phyloP scores from a whole-genome alignment of 441 rosid genomes.

The Sinapis alba region DNA sequence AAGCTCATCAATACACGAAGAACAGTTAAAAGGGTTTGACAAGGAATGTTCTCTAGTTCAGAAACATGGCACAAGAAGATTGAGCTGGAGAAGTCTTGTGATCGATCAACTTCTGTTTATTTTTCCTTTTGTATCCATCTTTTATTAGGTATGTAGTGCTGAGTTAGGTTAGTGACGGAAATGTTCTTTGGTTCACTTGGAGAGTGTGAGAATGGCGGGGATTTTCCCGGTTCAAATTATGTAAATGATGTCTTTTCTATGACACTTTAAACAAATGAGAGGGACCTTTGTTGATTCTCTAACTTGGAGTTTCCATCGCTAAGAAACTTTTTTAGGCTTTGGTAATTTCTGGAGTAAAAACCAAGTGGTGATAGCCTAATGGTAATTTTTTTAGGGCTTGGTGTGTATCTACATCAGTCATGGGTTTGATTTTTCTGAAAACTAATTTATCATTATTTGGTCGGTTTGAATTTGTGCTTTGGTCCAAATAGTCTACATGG shows the following conservation, averaged over 20 bases:
- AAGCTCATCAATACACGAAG: not conserved
- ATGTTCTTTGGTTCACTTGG: not conserved
- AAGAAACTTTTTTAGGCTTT: too few species aligned
- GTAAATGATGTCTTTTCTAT: not conserved
- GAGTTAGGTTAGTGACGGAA: slow-evolving; percentile 29
- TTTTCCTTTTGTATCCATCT: not conserved
- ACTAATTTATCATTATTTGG: too few species aligned
- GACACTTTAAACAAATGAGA: not conserved
- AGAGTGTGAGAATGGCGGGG: not conserved
- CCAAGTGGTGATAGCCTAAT: too few species aligned
- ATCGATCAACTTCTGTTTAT: not conserved
- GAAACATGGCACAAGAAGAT: not conserved
- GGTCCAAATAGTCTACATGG: too few species aligned
- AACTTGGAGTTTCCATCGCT: not conserved
- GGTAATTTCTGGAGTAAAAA: too few species aligned
- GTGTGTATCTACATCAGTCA: too few species aligned
- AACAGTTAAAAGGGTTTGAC: not conserved
- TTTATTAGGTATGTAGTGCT: slow-evolving; percentile 26
- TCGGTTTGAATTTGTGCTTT: too few species aligned
- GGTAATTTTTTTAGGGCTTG: too few species aligned
- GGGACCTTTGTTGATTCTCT: not conserved
- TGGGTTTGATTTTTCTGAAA: too few species aligned
- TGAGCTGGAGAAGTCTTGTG: not conserved
- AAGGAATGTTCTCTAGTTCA: not conserved
- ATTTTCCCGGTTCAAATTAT: not conserved